Conservation (phyloP, 2,329 filamentous ascomycete species). For the Remersonia thermophila region DNA sequence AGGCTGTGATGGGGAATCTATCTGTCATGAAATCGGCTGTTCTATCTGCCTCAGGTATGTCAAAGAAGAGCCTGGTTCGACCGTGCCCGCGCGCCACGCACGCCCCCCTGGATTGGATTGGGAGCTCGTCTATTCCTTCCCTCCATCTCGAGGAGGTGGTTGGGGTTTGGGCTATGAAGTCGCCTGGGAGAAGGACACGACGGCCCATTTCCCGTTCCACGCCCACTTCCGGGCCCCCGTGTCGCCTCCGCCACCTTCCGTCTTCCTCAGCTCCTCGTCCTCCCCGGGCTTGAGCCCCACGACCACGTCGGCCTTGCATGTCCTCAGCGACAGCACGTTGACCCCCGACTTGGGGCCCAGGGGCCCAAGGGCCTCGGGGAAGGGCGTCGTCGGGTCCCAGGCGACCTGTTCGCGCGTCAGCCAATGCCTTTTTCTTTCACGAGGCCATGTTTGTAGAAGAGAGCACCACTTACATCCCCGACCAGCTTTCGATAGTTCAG, state of each 20-base stretch:
- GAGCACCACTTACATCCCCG: slow-evolving; percentile 56
- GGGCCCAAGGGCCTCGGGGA: slow-evolving; percentile 72
- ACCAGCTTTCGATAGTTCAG: slow-evolving; percentile 92
- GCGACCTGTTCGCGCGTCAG: slow-evolving; percentile 36
- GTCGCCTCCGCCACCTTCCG: slow-evolving; percentile 59
- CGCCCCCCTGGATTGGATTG: too few species aligned
- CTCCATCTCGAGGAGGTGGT: neutral
- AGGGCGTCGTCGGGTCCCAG: slow-evolving; percentile 83
- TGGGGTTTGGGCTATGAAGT: slow-evolving; percentile 4
- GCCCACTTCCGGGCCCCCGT: slow-evolving; percentile 71
- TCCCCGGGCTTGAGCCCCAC: slow-evolving; percentile 72
- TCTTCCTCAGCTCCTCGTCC: slow-evolving; percentile 65
- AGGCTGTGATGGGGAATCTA: too few species aligned
- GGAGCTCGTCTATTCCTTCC: neutral
- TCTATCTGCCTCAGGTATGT: too few species aligned
- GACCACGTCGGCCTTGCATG: slow-evolving; percentile 93
- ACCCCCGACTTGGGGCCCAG: slow-evolving; percentile 71
- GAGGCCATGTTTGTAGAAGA: neutral
- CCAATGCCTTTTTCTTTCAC: too few species aligned
- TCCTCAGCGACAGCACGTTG: slow-evolving; percentile 75
- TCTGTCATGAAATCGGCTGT: too few species aligned
- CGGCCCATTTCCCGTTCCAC: slow-evolving; percentile 92
- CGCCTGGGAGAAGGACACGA: slow-evolving; percentile 72
- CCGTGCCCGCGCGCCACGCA: too few species aligned
- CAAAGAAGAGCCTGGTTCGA: too few species aligned